Evolutionary conservation across 2,329 filamentous ascomycete species (phyloP).

Genomic region (Ophiostoma perfectum): DNA sequence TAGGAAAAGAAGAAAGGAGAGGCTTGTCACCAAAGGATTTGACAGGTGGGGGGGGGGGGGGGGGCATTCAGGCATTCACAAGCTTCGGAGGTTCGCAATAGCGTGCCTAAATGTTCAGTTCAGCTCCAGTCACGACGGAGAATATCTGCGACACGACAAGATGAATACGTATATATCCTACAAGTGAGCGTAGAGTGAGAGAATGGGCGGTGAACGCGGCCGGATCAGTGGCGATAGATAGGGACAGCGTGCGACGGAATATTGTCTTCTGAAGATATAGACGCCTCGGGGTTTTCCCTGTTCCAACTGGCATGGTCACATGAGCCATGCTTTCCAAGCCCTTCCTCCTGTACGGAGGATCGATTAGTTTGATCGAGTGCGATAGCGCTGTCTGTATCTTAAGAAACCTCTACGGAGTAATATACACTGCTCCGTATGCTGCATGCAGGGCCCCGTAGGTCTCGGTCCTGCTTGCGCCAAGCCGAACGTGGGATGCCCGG

Average conservation of each 20-base stretch:
- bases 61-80: neutral
- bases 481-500: conserved; percentile 1
- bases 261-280: no score
- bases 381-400: no score
- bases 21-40: neutral
- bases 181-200: neutral
- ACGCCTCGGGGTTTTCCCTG: conserved; percentile 1
- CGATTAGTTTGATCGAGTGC: no score
- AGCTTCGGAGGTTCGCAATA: neutral
- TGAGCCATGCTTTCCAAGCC: neutral
- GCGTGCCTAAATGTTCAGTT: conserved; percentile 5
- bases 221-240: neutral
- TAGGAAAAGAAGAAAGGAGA: neutral
- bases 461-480: neutral
- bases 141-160: neutral
- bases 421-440: neutral
- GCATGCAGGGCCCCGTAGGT: neutral
- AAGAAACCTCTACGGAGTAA: neutral
- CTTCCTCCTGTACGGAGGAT: no score
- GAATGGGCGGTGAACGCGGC: neutral
- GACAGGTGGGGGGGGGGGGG: neutral
- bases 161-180: neutral
- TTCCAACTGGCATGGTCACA: neutral
- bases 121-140: neutral
- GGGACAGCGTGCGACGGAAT: neutral